Conservation (phyloP, 495 filamentous ascomycete species). For the Margaritispora aquatica region DNA sequence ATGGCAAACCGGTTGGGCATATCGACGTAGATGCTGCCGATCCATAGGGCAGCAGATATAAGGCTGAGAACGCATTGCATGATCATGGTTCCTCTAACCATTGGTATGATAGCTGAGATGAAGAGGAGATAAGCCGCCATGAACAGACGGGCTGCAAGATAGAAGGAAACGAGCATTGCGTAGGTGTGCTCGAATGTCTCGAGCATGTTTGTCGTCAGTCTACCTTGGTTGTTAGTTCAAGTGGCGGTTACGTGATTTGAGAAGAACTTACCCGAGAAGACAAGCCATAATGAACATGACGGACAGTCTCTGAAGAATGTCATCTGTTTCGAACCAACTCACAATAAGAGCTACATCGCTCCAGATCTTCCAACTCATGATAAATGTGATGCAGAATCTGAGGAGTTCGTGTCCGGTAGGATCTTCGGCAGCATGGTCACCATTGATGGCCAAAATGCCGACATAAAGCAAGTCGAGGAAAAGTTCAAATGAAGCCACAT, state of each 20-base stretch:
- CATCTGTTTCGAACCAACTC: slow-evolving; percentile 53
- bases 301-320: slow-evolving; percentile 45
- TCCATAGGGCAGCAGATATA: slow-evolving; percentile 43
- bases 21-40: slow-evolving; percentile 43
- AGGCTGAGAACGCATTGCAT: slow-evolving; percentile 30
- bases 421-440: slow-evolving; percentile 41
- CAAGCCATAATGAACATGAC: slow-evolving; percentile 49
- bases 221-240: slow-evolving; percentile 1
- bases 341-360: slow-evolving; percentile 43
- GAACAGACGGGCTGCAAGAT: slow-evolving; percentile 46
- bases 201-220: slow-evolving; percentile 51
- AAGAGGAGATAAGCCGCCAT: slow-evolving; percentile 35
- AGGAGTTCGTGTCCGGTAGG: slow-evolving; percentile 42
- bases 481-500: slow-evolving; percentile 52
- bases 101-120: slow-evolving; percentile 41
- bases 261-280: slow-evolving; percentile 36
- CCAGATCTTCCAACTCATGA: slow-evolving; percentile 56
- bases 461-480: slow-evolving; percentile 43
- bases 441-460: slow-evolving; percentile 50
- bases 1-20: slow-evolving; percentile 36
- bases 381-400: slow-evolving; percentile 47
- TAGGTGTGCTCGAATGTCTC: slow-evolving; percentile 44
- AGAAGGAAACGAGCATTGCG: slow-evolving; percentile 47
- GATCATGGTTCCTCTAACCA: slow-evolving; percentile 48
- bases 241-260: neutral